Evolutionary conservation across 352 stramenopile species (phyloP).

Genomic region (Pythium sukuiense): DNA sequence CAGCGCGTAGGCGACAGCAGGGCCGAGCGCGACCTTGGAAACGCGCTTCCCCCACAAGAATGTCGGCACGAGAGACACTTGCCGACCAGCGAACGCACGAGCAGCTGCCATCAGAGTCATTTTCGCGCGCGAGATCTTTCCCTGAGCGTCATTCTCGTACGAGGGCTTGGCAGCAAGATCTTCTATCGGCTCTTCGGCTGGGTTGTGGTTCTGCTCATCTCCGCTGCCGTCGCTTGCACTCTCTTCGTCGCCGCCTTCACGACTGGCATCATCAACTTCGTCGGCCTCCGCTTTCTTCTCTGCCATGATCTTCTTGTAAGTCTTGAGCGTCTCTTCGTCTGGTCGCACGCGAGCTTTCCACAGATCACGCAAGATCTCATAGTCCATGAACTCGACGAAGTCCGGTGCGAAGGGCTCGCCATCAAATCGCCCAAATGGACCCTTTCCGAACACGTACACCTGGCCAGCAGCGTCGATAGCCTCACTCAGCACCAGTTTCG

Average conservation of each 20-base stretch:
- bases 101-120: slow-evolving; percentile 41
- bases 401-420: slow-evolving; percentile 52
- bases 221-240: slow-evolving; percentile 1
- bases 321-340: slow-evolving; percentile 12
- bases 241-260: neutral
- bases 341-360: slow-evolving; percentile 62
- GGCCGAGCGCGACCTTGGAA: slow-evolving; percentile 47
- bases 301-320: slow-evolving; percentile 8
- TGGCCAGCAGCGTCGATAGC: slow-evolving; percentile 74
- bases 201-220: slow-evolving; percentile 5
- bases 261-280: neutral
- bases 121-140: slow-evolving; percentile 27
- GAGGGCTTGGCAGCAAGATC: neutral
- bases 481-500: slow-evolving; percentile 45
- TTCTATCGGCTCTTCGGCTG: neutral
- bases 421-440: slow-evolving; percentile 62
- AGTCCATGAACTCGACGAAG: slow-evolving; percentile 79
- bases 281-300: slow-evolving; percentile 5
- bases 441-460: slow-evolving; percentile 79
- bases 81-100: slow-evolving; percentile 45
- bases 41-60: slow-evolving; percentile 79
- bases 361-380: slow-evolving; percentile 47
- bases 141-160: neutral
- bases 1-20: slow-evolving; percentile 57
- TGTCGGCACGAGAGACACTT: slow-evolving; percentile 62